Evolutionary conservation across 495 filamentous ascomycete species (phyloP).

Genomic region (Hyaloscypha hepaticicola): DNA sequence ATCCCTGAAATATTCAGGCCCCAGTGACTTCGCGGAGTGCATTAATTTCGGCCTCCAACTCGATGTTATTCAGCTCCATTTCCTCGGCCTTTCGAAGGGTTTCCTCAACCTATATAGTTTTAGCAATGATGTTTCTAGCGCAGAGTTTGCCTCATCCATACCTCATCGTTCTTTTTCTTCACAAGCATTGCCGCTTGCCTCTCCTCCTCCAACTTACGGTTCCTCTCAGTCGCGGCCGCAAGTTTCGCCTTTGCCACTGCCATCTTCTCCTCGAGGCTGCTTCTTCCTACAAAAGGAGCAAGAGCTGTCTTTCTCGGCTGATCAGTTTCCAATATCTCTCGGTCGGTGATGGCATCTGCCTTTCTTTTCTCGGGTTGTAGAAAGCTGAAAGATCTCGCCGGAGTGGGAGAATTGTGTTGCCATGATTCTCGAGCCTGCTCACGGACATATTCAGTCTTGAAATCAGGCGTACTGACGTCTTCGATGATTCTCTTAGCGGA

Average conservation of each 20-base stretch:
- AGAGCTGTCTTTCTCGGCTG: too few species aligned
- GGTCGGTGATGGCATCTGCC: constrained; percentile 2
- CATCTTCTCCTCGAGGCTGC: not conserved
- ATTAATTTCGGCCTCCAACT: constrained; percentile 10
- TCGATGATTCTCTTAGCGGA: too few species aligned
- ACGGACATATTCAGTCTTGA: too few species aligned
- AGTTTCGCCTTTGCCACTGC: not conserved
- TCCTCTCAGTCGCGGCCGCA: not conserved
- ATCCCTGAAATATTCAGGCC: too few species aligned
- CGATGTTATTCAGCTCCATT: not conserved
- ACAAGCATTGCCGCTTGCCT: not conserved
- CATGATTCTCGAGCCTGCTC: too few species aligned
- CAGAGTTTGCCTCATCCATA: not conserved
- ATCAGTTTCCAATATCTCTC: not conserved
- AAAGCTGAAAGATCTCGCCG: not conserved
- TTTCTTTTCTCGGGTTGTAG: constrained; percentile 7
- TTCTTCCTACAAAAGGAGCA: too few species aligned
- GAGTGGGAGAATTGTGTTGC: not conserved
- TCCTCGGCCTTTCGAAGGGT: constrained; percentile 8
- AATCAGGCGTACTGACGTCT: too few species aligned
- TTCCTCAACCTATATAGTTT: not conserved
- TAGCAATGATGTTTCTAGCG: not conserved
- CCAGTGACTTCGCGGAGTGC: not conserved
- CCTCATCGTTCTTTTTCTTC: not conserved
- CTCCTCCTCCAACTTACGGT: not conserved